Evolutionary conservation across 768 basidiomycete genomes (phyloP).

Genomic region (Auriscalpium orientale): DNA sequence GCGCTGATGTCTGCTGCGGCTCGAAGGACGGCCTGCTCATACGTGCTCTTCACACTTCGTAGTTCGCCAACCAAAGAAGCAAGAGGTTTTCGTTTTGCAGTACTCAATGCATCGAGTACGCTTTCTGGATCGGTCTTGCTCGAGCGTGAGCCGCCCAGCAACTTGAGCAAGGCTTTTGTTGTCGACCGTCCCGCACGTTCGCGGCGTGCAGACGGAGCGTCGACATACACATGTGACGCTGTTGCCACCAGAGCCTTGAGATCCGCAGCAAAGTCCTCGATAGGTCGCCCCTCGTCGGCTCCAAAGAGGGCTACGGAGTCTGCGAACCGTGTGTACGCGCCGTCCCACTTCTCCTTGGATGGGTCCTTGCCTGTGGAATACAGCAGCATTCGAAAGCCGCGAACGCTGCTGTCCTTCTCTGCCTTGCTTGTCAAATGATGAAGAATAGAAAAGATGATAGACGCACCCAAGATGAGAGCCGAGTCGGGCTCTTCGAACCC

Average conservation of each 20-base stretch:
- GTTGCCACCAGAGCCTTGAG: constrained; percentile 47
- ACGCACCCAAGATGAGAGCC: constrained; percentile 72
- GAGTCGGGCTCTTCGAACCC: constrained; percentile 94
- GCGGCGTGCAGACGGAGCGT: constrained; percentile 19
- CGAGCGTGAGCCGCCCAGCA: constrained; percentile 16
- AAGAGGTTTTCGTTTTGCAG: constrained; percentile 42
- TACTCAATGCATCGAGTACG: constrained; percentile 46
- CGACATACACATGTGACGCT: constrained; percentile 40
- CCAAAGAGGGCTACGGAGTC: constrained; percentile 64
- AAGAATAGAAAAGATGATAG: constrained; percentile 3
- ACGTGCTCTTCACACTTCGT: constrained; percentile 70
- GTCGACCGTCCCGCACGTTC: not conserved
- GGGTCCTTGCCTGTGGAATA: constrained; percentile 74
- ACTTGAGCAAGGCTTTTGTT: constrained; percentile 9
- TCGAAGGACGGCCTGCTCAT: constrained; percentile 76
- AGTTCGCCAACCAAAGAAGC: constrained; percentile 64
- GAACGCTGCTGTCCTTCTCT: constrained; percentile 65
- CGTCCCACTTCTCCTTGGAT: constrained; percentile 87
- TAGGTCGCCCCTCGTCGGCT: constrained; percentile 65
- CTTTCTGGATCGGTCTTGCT: constrained; percentile 43
- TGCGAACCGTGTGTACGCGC: constrained; percentile 65
- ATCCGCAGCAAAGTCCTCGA: constrained; percentile 46
- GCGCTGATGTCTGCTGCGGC: constrained; percentile 83
- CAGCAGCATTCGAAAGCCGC: constrained; percentile 82
- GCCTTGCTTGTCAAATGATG: not conserved